phyloP scores from a whole-genome alignment of 1,284 basidiomycete genomes.

The Cryptococcus sp. region DNA sequence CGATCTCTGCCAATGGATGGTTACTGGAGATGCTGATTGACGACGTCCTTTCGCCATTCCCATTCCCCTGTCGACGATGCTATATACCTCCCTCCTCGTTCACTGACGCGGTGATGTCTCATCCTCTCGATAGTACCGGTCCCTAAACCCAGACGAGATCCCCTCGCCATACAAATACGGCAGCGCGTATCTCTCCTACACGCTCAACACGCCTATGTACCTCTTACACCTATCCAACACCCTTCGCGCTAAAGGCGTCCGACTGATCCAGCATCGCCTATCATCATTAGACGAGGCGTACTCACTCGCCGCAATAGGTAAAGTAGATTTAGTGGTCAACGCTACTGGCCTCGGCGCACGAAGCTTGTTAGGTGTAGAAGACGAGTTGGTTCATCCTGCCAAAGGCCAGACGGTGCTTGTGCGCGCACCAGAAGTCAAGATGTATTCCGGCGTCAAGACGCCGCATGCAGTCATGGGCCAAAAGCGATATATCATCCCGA shows the following conservation, averaged over 20 bases:
- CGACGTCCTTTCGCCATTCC: too few relatives aligned
- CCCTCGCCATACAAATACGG: constrained; percentile 27
- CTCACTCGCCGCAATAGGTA: constrained; percentile 21
- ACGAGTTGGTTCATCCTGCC: constrained; percentile 70
- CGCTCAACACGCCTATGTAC: constrained; percentile 52
- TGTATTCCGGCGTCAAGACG: constrained; percentile 14
- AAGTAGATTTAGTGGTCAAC: constrained; percentile 53
- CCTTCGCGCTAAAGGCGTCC: constrained; percentile 37
- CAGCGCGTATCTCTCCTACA: constrained; percentile 49
- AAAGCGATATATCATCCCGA: constrained; percentile 53
- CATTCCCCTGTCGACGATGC: too few relatives aligned
- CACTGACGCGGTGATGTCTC: too few relatives aligned
- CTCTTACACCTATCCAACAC: constrained; percentile 40
- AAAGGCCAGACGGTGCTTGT: constrained; percentile 83
- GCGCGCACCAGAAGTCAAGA: constrained; percentile 60
- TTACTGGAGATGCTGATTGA: not conserved
- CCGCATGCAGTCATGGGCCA: constrained; percentile 2
- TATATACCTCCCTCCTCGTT: too few relatives aligned
- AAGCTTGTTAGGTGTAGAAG: constrained; percentile 75
- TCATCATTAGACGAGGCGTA: constrained; percentile 50
- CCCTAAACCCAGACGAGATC: constrained; percentile 9
- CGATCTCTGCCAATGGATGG: not conserved
- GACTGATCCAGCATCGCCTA: constrained; percentile 43
- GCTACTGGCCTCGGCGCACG: constrained; percentile 62
- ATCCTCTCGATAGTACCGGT: constrained; percentile 14